Conservation (phyloP, 192 early-diverging fungal genomes). For the Rhizophagus clarus region DNA sequence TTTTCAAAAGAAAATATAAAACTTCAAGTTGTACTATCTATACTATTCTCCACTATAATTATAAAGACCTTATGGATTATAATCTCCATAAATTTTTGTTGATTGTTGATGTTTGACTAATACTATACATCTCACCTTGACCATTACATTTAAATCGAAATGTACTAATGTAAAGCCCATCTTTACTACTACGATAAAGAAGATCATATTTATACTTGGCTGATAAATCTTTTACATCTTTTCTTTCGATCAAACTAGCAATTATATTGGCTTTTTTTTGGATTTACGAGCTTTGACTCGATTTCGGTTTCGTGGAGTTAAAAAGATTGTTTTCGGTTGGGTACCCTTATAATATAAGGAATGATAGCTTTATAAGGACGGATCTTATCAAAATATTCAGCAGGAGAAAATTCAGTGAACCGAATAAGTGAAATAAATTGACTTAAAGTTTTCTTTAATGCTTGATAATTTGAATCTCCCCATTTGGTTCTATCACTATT, state of each 20-base stretch:
- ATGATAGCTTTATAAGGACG: not conserved
- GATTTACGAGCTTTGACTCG: not conserved
- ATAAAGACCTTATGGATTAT: not conserved
- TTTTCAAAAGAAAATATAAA: too few relatives aligned
- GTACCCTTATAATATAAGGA: not conserved
- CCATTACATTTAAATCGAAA: too few relatives aligned
- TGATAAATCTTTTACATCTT: not conserved
- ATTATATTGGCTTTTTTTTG: not conserved
- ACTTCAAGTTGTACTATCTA: too few relatives aligned
- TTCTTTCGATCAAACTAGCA: constrained; percentile 7
- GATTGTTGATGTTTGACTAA: too few relatives aligned
- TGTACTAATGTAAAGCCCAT: not conserved
- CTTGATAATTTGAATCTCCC: too few relatives aligned
- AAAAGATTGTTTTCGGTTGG: too few relatives aligned
- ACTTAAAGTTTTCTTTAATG: not conserved
- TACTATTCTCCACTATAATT: not conserved
- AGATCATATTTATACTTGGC: not conserved
- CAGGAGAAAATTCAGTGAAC: not conserved
- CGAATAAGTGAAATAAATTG: constrained; percentile 11
- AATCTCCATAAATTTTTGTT: not conserved
- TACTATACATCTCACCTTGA: too few relatives aligned
- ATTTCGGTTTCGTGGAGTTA: too few relatives aligned
- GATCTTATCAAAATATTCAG: not conserved
- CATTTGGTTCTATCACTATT: not conserved
- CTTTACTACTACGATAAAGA: not conserved